These are phyloP conservation scores for Kluyveromyces sp. DNA, from an alignment of 1,139 yeast genomes.

Conservation along the genomic window DNA sequence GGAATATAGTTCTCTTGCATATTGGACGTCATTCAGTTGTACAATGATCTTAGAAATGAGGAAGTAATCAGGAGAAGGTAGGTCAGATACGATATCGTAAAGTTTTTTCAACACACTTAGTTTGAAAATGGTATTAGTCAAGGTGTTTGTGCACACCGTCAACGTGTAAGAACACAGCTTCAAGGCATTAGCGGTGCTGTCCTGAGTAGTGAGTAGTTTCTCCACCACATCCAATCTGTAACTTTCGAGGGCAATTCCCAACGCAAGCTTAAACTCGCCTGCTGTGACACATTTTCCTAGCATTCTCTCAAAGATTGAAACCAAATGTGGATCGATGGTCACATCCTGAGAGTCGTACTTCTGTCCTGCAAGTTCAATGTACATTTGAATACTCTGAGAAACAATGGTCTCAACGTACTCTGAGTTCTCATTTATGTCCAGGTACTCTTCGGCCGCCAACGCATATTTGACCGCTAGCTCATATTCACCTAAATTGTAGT, in stretches of 20 bases:
- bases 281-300: slow-evolving; percentile 65
- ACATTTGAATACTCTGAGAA: slow-evolving; percentile 82
- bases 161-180: slow-evolving; percentile 66
- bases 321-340: slow-evolving; percentile 55
- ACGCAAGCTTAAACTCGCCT: slow-evolving; percentile 71
- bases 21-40: slow-evolving; percentile 67
- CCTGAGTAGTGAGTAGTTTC: slow-evolving; percentile 43
- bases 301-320: slow-evolving; percentile 77
- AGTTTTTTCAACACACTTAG: slow-evolving; percentile 54
- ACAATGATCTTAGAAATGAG: slow-evolving; percentile 81
- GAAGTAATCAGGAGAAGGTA: slow-evolving; percentile 68
- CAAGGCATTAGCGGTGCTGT: slow-evolving; percentile 45
- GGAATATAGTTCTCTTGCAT: slow-evolving; percentile 64
- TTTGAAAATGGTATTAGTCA: slow-evolving; percentile 61
- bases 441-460: slow-evolving; percentile 67
- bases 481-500: slow-evolving; percentile 91
- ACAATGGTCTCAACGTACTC: slow-evolving; percentile 92
- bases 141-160: slow-evolving; percentile 62
- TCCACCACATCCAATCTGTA: slow-evolving; percentile 78
- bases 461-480: slow-evolving; percentile 87
- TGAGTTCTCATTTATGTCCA: slow-evolving; percentile 65
- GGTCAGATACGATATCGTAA: slow-evolving; percentile 51
- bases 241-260: slow-evolving; percentile 88
- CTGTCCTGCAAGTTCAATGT: slow-evolving; percentile 57
- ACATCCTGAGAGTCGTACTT: slow-evolving; percentile 39